Percentiles rank a stretch among this genome's conserved stretches.
Evolutionary conservation across 192 early-diverging fungal species (phyloP).

Genomic region (Coemansia sp.): DNA sequence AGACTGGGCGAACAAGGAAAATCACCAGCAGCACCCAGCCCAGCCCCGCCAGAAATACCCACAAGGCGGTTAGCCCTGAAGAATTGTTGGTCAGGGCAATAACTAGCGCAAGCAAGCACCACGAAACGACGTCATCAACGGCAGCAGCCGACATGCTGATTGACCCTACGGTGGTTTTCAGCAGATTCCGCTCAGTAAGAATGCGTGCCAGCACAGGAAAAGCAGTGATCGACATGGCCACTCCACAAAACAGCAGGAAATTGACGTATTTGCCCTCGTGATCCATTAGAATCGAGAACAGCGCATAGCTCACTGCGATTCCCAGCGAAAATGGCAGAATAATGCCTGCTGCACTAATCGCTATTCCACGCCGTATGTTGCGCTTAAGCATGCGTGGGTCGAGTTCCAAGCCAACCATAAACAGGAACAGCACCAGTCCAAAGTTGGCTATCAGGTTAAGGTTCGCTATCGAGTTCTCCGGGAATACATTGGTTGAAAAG

Average conservation of each 20-base stretch:
- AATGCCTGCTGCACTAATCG: slow-evolving; percentile 80
- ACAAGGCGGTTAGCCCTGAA: slow-evolving; percentile 70
- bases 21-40: slow-evolving; percentile 72
- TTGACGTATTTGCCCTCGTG: slow-evolving; percentile 56
- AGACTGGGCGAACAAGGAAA: slow-evolving; percentile 65
- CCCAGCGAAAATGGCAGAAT: slow-evolving; percentile 76
- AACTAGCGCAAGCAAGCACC: slow-evolving; percentile 79
- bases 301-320: slow-evolving; percentile 67
- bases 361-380: slow-evolving; percentile 55
- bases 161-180: slow-evolving; percentile 76
- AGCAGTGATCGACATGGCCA: slow-evolving; percentile 90
- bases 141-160: slow-evolving; percentile 84
- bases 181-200: slow-evolving; percentile 80
- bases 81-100: slow-evolving; percentile 81
- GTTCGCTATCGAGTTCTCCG: slow-evolving; percentile 60
- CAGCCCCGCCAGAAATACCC: slow-evolving; percentile 71
- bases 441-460: slow-evolving; percentile 81
- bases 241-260: slow-evolving; percentile 84
- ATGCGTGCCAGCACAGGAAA: slow-evolving; percentile 96
- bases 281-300: slow-evolving; percentile 60
- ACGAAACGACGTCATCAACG: slow-evolving; percentile 83
- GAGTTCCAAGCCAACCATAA: slow-evolving; percentile 84
- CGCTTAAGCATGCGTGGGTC: slow-evolving; percentile 61
- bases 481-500: slow-evolving; percentile 73
- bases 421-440: slow-evolving; percentile 86